phyloP scores from a whole-genome alignment of 1,284 basidiomycete genomes.

The Anthracocystis walkeri region DNA sequence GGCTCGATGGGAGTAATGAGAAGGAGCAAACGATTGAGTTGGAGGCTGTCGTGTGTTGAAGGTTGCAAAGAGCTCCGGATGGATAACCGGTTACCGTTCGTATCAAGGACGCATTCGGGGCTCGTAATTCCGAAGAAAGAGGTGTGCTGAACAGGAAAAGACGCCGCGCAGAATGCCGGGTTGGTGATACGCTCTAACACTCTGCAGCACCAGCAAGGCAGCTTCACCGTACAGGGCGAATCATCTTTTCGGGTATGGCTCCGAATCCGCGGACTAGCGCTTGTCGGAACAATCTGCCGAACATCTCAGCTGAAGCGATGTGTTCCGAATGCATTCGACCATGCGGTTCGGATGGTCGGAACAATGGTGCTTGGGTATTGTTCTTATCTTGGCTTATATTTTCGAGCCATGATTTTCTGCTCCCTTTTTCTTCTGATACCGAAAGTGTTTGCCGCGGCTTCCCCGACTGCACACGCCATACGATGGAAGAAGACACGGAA shows the following conservation, averaged over 20 bases:
- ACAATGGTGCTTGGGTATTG: not conserved
- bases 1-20: not conserved
- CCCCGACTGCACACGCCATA: not conserved
- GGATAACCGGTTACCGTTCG: not conserved
- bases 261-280: too few relatives aligned
- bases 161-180: conserved; percentile 7
- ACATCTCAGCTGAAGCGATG: too few relatives aligned
- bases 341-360: conserved; percentile 2
- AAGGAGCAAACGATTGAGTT: not conserved
- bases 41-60: conserved; percentile 5
- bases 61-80: not conserved
- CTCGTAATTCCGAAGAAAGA: conserved; percentile 4
- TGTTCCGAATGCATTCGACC: not conserved
- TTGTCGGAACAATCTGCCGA: too few relatives aligned
- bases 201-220: not conserved
- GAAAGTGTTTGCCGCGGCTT: not conserved
- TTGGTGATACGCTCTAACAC: conserved; percentile 2
- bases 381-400: not conserved
- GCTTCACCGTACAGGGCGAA: not conserved
- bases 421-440: not conserved
- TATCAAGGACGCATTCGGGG: conserved; percentile 3
- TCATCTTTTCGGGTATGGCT: not conserved
- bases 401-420: not conserved
- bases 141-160: not conserved
- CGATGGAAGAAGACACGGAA: not conserved